Percentiles rank a stretch among this genome's conserved stretches.
These are phyloP conservation scores for Fragaria nilgerrensis DNA, from an alignment of 306 rosid genomes.

Conservation along the genomic window DNA sequence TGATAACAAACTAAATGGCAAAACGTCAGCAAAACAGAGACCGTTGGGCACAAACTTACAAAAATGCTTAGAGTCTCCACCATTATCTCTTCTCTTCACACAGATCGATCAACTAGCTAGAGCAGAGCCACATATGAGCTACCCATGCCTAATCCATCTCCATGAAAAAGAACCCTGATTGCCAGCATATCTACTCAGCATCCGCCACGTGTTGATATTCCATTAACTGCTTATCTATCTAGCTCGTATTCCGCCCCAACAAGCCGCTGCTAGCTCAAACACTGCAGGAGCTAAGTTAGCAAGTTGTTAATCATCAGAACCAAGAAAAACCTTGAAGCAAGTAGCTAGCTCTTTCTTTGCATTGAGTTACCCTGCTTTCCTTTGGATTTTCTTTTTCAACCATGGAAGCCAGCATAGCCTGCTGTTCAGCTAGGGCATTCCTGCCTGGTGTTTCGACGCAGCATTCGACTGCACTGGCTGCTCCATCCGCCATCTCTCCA, in stretches of 20 bases:
- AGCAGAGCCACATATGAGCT: constrained; percentile 65
- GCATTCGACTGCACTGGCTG: constrained; percentile 39
- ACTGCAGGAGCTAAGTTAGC: constrained; percentile 14
- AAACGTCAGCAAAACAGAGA: not conserved
- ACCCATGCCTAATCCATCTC: constrained; percentile 45
- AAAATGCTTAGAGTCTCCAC: constrained; percentile 18
- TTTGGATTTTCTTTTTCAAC: not conserved
- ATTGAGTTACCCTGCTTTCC: not conserved
- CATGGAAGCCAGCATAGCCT: constrained; percentile 80
- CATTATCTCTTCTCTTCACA: constrained; percentile 46
- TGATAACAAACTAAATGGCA: not conserved
- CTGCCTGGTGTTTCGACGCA: constrained; percentile 54
- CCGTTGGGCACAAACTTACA: constrained; percentile 28
- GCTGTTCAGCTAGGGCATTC: constrained; percentile 58
- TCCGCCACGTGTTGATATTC: constrained; percentile 45
- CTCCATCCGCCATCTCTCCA: constrained; percentile 59
- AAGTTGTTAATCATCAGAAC: constrained; percentile 9
- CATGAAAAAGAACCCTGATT: constrained; percentile 19
- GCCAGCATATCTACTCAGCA: constrained; percentile 39
- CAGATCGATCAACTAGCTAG: constrained; percentile 24
- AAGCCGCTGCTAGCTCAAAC: not conserved
- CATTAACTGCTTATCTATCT: constrained; percentile 56
- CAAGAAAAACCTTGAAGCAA: constrained; percentile 6
- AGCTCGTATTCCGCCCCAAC: constrained; percentile 32
- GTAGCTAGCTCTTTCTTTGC: not conserved